Base-by-base conservation (phyloP, 148 eudicot genomes). In the Salicornia ramosissima region DNA sequence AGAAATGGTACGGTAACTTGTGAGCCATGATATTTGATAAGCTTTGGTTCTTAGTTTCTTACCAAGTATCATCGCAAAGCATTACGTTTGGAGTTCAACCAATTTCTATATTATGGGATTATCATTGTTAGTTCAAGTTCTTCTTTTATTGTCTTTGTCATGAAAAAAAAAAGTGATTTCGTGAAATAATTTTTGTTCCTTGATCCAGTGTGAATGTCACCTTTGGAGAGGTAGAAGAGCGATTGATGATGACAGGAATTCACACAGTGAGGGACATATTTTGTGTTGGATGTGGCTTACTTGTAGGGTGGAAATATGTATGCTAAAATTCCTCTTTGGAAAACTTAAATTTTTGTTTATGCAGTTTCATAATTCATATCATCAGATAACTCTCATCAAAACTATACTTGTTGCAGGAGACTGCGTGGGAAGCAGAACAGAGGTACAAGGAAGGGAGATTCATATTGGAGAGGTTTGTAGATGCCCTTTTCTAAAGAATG, bases 241-340 rank as follows among this genome's bases (percentile, higher is more conserved):
- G 94, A 50, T 71, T 80, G 85, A 90, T 92, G 97, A 80, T 84
- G 60, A 92, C 96, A 25, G 97, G 97, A 69, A 22, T 87, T 91
- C 96, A 90, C 71, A 88, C 85, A 4, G 91, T 90, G 51, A 88
- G 67, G 45, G 96, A 90, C 83, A 87, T 88, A 39, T 90, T 84
- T 74, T 92, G 98, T 49, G 91, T 92, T 50, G 75, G 83, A 9
- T 92, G 98, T 77, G 91, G 98, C 65, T 80, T 88, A n/a, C 70
- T 82, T 42, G 87, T 92, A 34, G 97, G 97, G 6, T 92, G 97
- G 97, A 90, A 85, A 89, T 92, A 92, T 68, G 98, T 92, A 76
- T 82, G 87, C 26, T 58, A 40, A 61, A 36, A 13, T 66, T 10
- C 74, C 42, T 36, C 30, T 28, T 29, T 55, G 21, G 19, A 68